Conservation (phyloP, 2,329 filamentous ascomycete species). For the Pezicula neosporulosa region DNA sequence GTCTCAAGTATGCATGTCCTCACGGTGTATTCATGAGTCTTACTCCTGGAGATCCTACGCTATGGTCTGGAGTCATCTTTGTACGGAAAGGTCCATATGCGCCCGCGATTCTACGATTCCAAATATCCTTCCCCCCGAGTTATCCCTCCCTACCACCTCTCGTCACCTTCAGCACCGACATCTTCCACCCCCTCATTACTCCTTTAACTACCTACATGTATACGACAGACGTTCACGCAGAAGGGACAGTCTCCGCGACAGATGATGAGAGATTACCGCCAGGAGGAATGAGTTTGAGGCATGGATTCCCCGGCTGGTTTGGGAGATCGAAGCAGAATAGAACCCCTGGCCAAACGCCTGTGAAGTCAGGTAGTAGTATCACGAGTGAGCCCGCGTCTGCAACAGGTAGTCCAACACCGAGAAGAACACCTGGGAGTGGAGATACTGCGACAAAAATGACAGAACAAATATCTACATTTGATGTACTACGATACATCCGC, state of each 20-base stretch:
- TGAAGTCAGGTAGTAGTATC: slow-evolving; percentile 13
- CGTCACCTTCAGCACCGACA: slow-evolving; percentile 85
- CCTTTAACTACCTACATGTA: slow-evolving; percentile 95
- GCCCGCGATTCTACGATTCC: slow-evolving; percentile 82
- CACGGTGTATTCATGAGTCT: slow-evolving; percentile 85
- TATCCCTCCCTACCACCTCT: slow-evolving; percentile 80
- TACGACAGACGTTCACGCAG: slow-evolving; percentile 71
- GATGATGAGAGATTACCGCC: slow-evolving; percentile 82
- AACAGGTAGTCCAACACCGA: slow-evolving; percentile 8
- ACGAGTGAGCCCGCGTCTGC: neutral
- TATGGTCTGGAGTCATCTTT: slow-evolving; percentile 92
- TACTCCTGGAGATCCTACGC: slow-evolving; percentile 72
- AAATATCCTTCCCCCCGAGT: slow-evolving; percentile 78
- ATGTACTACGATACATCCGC: slow-evolving; percentile 76
- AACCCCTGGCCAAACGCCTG: slow-evolving; percentile 16
- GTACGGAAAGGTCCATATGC: slow-evolving; percentile 92
- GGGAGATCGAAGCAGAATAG: slow-evolving; percentile 40
- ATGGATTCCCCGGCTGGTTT: slow-evolving; percentile 92
- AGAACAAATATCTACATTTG: slow-evolving; percentile 47
- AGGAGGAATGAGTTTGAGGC: slow-evolving; percentile 83
- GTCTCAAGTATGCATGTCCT: slow-evolving; percentile 77
- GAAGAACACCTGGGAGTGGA: slow-evolving; percentile 4
- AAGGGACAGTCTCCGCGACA: slow-evolving; percentile 76
- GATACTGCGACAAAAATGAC: slow-evolving; percentile 6
- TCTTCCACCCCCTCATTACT: slow-evolving; percentile 92